Percentiles rank a stretch among this genome's conserved stretches.
phyloP scores from a whole-genome alignment of 202 grass and related monocot species.

The Carex arenaria region DNA sequence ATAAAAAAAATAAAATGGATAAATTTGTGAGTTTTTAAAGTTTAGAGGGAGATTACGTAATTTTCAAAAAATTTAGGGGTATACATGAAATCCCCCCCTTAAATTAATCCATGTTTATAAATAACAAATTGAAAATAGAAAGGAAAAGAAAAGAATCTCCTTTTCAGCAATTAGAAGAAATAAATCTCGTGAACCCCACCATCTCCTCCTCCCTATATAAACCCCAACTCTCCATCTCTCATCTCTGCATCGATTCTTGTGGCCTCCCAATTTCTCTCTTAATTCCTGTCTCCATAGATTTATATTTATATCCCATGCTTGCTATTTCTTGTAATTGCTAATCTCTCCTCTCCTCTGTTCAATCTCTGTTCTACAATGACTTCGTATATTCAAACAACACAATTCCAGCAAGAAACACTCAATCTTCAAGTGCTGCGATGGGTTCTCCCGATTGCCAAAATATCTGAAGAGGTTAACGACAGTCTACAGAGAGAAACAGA shows the following conservation, averaged over 20 bases:
- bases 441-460: background rate
- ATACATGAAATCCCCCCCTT: no score
- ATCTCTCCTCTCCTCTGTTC: background rate
- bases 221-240: constrained; percentile 1
- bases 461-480: background rate
- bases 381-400: constrained; percentile 24
- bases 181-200: constrained; percentile 11
- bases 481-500: background rate
- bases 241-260: constrained; percentile 22
- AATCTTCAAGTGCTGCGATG: constrained; percentile 21
- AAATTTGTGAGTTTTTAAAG: no score
- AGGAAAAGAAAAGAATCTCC: constrained; percentile 1
- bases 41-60: no score
- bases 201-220: constrained; percentile 17
- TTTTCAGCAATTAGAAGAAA: constrained; percentile 12
- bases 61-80: no score
- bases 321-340: background rate
- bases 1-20: no score
- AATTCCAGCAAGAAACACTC: constrained; percentile 17
- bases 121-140: background rate
- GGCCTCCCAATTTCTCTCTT: background rate
- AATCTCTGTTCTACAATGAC: constrained; percentile 28
- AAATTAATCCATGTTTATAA: background rate
- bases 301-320: constrained; percentile 14
- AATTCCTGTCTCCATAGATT: background rate